These are phyloP conservation scores for Debaryomyces hansenii DNA, from an alignment of 805 yeast species.

Conservation along the genomic window DNA sequence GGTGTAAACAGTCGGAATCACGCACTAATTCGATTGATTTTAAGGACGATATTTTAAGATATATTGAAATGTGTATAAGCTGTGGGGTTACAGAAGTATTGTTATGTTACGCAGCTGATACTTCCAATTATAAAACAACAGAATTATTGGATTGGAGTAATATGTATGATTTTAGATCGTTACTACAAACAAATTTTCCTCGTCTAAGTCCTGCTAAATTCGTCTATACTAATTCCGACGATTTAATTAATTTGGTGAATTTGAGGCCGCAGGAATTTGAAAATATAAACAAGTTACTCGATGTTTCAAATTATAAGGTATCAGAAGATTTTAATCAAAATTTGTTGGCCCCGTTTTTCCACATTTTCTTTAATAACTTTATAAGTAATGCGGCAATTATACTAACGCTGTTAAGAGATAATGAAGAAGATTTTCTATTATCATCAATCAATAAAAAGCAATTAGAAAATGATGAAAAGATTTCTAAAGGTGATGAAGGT, in stretches of 20 bases:
- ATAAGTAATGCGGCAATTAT: slow-evolving; percentile 66
- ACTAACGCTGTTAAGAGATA: slow-evolving; percentile 65
- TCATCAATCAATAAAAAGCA: slow-evolving; percentile 39
- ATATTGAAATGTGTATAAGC: slow-evolving; percentile 57
- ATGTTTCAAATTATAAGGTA: slow-evolving; percentile 16
- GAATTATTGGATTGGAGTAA: slow-evolving; percentile 42
- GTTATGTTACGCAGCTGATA: slow-evolving; percentile 60
- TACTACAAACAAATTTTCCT: slow-evolving; percentile 69
- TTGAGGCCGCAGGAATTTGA: slow-evolving; percentile 21
- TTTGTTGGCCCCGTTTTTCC: slow-evolving; percentile 42
- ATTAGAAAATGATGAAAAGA: slow-evolving; percentile 9
- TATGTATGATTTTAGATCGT: slow-evolving; percentile 64
- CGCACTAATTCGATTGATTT: slow-evolving; percentile 52
- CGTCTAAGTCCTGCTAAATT: slow-evolving; percentile 52
- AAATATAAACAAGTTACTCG: slow-evolving; percentile 33
- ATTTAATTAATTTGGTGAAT: slow-evolving; percentile 26
- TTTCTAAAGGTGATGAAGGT: not conserved
- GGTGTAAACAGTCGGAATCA: slow-evolving; percentile 57
- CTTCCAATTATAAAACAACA: slow-evolving; percentile 36
- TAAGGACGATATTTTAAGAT: slow-evolving; percentile 53
- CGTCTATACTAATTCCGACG: slow-evolving; percentile 45
- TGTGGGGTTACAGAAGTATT: slow-evolving; percentile 73
- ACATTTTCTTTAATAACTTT: slow-evolving; percentile 53
- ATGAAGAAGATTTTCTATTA: slow-evolving; percentile 69
- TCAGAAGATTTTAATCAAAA: slow-evolving; percentile 24